Base-by-base conservation (phyloP, 768 basidiomycete species). In the Hysterangium stoloniferum region DNA sequence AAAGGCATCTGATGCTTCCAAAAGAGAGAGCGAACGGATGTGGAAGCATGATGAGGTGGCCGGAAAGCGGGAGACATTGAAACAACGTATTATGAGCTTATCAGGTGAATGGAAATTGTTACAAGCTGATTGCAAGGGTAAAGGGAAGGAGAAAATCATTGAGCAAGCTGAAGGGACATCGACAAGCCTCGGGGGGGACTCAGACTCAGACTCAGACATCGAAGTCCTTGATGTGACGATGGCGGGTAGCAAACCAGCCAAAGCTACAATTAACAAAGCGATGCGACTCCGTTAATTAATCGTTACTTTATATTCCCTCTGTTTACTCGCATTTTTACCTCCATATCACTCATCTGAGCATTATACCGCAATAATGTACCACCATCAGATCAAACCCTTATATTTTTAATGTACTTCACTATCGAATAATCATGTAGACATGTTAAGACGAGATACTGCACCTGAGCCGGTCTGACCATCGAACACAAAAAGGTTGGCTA, bases 401-500 rank as follows among this genome's bases (percentile, higher is more conserved):
- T 6, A 6, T 28, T 51, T 40, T 24, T 17, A 17, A 51, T 32
- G 29, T 40, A 49, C 4, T 12, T 19, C 35, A 22, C 19, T 19
- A 29, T 13, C 31, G 27, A 49, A 37, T 51, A 41, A 40, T 42
- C 22, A 51, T 12, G 17, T 32, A 12, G 36, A 31, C 71, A 77
- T 76, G 52, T 64, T 65, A 71, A 76, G 71, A 32, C 70, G 67
- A 55, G 67, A 79, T 11, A 88, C 86, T 8, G 82, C 83, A 4
- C 82, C 89, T 19, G 77, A 74, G 24, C 90, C 90, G 1, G 79
- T 83, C 57, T 72, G 79, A 8, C 91, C 90, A 65, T 97, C 90
- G 54, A 95, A 93, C 4, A 80, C 74, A 56, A 94, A 84, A 55
- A 96, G 84, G 65, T 99, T 99, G 45, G 87, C 86, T 56, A 96